Evolutionary conservation across 2,329 filamentous ascomycete species (phyloP).

Genomic region (Microsporum audouinii): DNA sequence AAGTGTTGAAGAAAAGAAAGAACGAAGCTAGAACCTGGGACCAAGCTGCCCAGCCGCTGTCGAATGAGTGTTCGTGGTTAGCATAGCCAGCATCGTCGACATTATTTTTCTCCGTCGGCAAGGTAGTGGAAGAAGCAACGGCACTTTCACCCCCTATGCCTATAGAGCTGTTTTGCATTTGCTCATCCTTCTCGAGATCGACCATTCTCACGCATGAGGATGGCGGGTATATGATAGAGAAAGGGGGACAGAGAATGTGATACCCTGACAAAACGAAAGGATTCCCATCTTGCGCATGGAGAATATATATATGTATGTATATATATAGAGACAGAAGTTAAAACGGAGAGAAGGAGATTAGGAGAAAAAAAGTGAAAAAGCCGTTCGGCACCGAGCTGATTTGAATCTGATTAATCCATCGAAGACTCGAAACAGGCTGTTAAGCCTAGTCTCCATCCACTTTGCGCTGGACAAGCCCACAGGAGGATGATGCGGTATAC

Average conservation of each 20-base stretch:
- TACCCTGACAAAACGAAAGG: neutral
- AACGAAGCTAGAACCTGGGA: constrained; percentile 37
- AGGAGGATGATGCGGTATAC: neutral
- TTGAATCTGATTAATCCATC: neutral
- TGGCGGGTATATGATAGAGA: neutral
- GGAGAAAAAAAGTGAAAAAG: neutral
- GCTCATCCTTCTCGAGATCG: neutral
- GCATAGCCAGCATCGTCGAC: constrained; percentile 7
- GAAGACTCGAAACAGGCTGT: neutral
- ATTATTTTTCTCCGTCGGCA: neutral
- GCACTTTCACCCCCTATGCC: neutral
- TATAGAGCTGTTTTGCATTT: neutral
- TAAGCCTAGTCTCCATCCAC: neutral
- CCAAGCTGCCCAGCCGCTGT: constrained; percentile 28
- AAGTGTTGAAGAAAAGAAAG: constrained; percentile 40
- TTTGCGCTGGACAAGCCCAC: neutral
- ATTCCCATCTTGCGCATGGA: neutral
- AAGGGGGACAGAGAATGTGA: neutral
- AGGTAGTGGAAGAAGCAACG: neutral
- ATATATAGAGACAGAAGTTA: neutral
- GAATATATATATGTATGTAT: neutral
- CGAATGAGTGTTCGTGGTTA: constrained; percentile 11
- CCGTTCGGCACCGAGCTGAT: neutral
- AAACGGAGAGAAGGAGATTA: neutral
- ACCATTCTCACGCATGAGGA: constrained; percentile 1